Conservation (phyloP, 495 filamentous ascomycete species). For the Penicillium fimorum region DNA sequence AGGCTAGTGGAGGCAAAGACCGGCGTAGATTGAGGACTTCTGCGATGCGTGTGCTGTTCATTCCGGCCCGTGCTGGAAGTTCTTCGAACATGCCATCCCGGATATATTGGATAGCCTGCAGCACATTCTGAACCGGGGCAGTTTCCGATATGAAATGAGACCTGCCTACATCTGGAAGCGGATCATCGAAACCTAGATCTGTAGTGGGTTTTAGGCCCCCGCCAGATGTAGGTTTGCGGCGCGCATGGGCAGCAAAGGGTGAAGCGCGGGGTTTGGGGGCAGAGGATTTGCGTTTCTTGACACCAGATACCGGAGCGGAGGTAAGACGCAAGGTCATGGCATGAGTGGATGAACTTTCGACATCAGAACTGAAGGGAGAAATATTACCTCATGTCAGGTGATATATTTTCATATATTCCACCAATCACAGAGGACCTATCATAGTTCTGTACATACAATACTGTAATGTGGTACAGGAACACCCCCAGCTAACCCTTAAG, state of each 20-base stretch:
- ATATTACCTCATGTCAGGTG: slow-evolving; percentile 25
- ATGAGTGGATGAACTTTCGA: slow-evolving; percentile 5
- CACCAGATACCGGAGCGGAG: slow-evolving; percentile 44
- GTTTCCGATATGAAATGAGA: slow-evolving; percentile 44
- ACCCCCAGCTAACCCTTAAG: neutral
- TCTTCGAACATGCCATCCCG: slow-evolving; percentile 64
- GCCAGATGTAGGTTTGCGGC: slow-evolving; percentile 53
- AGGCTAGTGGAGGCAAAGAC: slow-evolving; percentile 67
- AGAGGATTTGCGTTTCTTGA: slow-evolving; percentile 40
- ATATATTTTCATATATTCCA: slow-evolving; percentile 10
- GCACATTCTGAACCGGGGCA: slow-evolving; percentile 59
- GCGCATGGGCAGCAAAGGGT: slow-evolving; percentile 53
- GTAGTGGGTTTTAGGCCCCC: slow-evolving; percentile 36
- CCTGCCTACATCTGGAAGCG: slow-evolving; percentile 39
- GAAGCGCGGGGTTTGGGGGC: slow-evolving; percentile 33
- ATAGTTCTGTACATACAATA: slow-evolving; percentile 18
- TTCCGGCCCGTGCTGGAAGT: slow-evolving; percentile 64
- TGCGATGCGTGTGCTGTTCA: slow-evolving; percentile 71
- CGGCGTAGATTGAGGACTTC: slow-evolving; percentile 67
- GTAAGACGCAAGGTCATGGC: slow-evolving; percentile 49
- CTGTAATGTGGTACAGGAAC: slow-evolving; percentile 16
- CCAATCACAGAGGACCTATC: slow-evolving; percentile 13
- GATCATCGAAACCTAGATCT: slow-evolving; percentile 46
- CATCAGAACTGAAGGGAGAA: slow-evolving; percentile 1
- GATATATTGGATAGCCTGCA: slow-evolving; percentile 62